These are phyloP conservation scores for Apiotrichum montevideense DNA, from an alignment of 1,284 basidiomycete species.

Conservation along the genomic window DNA sequence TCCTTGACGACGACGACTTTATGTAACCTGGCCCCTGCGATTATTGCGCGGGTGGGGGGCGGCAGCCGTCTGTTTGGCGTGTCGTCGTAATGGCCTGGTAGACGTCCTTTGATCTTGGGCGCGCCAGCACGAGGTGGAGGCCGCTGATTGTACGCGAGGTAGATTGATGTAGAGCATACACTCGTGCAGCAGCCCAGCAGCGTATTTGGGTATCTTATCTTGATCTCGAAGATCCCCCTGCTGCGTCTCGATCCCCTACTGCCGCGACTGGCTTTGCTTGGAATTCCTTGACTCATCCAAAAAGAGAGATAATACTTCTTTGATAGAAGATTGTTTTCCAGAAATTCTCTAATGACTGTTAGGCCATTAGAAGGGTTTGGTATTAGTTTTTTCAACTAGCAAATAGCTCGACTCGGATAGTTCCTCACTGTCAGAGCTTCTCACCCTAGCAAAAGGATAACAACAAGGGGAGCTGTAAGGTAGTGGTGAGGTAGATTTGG, in stretches of 20 bases:
- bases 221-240: too few relatives aligned
- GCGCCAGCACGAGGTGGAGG: too few relatives aligned
- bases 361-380: slow-evolving; percentile 3
- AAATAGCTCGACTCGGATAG: slow-evolving; percentile 14
- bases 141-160: too few relatives aligned
- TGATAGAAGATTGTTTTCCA: slow-evolving; percentile 2
- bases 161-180: too few relatives aligned
- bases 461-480: background rate
- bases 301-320: background rate
- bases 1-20: slow-evolving; percentile 59
- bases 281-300: background rate
- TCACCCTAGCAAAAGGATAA: slow-evolving; percentile 16
- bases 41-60: too few relatives aligned
- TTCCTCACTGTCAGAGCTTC: slow-evolving; percentile 14
- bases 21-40: slow-evolving; percentile 26
- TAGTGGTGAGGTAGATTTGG: background rate
- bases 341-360: slow-evolving; percentile 8
- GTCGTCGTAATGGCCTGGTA: too few relatives aligned
- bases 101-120: too few relatives aligned
- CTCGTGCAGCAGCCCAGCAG: too few relatives aligned
- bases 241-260: too few relatives aligned
- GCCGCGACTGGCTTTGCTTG: too few relatives aligned
- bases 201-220: too few relatives aligned
- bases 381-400: slow-evolving; percentile 15
- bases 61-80: too few relatives aligned